Evolutionary conservation across 306 rosid genomes (phyloP).

Genomic region (Castanea mollissima): DNA sequence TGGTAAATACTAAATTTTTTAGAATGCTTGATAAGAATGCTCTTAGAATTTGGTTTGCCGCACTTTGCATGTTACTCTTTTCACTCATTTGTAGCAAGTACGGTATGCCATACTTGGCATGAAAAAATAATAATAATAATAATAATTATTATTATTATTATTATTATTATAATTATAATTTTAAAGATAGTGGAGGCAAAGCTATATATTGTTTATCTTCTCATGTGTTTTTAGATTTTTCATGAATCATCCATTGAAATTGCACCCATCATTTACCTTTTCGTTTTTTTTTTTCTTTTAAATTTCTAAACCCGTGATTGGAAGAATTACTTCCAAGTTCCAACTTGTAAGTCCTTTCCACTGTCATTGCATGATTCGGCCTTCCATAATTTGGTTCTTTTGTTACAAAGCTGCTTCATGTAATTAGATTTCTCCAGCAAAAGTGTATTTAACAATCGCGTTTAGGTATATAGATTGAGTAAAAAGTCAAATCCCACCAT

Average conservation of each 20-base stretch:
- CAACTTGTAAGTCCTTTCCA: background rate
- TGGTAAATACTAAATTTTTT: too few relatives aligned
- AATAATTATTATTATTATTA: too few relatives aligned
- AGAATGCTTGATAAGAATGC: too few relatives aligned
- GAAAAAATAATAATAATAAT: background rate
- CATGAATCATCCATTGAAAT: background rate
- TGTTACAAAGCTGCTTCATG: background rate
- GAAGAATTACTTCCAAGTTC: background rate
- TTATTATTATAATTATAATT: background rate
- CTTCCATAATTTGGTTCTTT: too few relatives aligned
- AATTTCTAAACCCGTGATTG: background rate
- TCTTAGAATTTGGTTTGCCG: too few relatives aligned
- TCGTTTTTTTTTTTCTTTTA: background rate
- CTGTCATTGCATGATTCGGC: background rate
- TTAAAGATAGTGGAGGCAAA: background rate
- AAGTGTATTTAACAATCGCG: background rate
- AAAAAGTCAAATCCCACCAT: constrained; percentile 23
- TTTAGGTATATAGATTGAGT: background rate
- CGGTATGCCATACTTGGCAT: background rate
- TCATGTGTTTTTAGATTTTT: background rate
- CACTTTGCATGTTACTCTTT: background rate
- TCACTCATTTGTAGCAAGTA: background rate
- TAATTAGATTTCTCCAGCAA: background rate
- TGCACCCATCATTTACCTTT: background rate
- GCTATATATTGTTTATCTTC: background rate